Evolutionary conservation across 106 monocot species (phyloP).

Genomic region (Acorus calamus): DNA sequence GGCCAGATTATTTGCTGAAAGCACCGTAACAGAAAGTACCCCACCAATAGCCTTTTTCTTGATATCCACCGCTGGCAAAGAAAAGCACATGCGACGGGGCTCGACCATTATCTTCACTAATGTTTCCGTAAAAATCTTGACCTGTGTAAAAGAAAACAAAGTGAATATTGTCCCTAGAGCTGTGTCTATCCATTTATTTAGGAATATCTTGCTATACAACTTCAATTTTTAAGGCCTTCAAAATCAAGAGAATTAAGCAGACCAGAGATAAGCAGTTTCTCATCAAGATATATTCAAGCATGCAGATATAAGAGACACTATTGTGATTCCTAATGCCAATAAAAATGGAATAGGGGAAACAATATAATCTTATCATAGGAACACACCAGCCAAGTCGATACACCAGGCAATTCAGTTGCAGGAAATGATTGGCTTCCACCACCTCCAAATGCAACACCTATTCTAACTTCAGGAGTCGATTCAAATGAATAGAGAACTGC

Average conservation of each 20-base stretch:
- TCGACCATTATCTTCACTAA: slow-evolving; percentile 76
- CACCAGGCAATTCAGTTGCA: slow-evolving; percentile 87
- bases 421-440: slow-evolving; percentile 76
- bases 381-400: slow-evolving; percentile 85
- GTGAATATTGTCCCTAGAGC: too few relatives aligned
- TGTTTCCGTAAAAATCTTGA: slow-evolving; percentile 79
- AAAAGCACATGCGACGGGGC: slow-evolving; percentile 74
- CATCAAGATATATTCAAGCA: too few relatives aligned
- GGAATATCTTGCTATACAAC: too few relatives aligned
- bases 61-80: slow-evolving; percentile 62
- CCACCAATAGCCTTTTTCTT: slow-evolving; percentile 61
- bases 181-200: too few relatives aligned
- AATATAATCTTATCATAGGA: background rate
- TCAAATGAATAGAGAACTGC: slow-evolving; percentile 93
- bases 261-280: too few relatives aligned
- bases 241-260: too few relatives aligned
- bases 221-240: too few relatives aligned
- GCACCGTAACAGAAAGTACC: slow-evolving; percentile 58
- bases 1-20: slow-evolving; percentile 56
- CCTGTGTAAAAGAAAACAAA: slow-evolving; percentile 28
- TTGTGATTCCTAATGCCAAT: too few relatives aligned
- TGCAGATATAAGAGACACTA: too few relatives aligned
- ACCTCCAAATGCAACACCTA: slow-evolving; percentile 87
- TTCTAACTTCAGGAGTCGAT: slow-evolving; percentile 70
- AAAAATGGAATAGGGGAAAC: background rate